Conservation (phyloP, 805 yeast genomes). For the Starmerella davenportii region DNA sequence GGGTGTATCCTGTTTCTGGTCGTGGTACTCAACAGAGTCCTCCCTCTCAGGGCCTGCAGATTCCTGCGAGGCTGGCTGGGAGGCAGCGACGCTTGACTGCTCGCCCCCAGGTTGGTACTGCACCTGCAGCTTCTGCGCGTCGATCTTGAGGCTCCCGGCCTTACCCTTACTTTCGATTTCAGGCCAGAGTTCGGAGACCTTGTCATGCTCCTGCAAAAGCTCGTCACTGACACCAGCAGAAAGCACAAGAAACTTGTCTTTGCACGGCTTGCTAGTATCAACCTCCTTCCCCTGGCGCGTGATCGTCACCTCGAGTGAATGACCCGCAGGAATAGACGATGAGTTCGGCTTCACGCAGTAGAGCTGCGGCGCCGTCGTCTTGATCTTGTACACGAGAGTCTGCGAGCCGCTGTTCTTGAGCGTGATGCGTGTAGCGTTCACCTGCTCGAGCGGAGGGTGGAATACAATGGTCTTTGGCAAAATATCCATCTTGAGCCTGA, state of each 20-base stretch:
- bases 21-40: conserved; percentile 3
- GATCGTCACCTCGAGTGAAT: conserved; percentile 49
- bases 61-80: conserved; percentile 3
- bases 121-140: conserved; percentile 51
- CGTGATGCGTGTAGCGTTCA: conserved; percentile 4
- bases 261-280: conserved; percentile 53
- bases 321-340: conserved; percentile 58
- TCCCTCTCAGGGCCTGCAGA: too few relatives aligned
- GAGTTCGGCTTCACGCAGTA: conserved; percentile 95
- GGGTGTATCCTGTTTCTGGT: neutral
- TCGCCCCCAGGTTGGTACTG: conserved; percentile 5
- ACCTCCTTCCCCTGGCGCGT: conserved; percentile 80
- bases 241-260: conserved; percentile 82
- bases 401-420: conserved; percentile 36
- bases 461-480: conserved; percentile 12
- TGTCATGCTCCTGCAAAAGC: conserved; percentile 26
- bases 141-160: conserved; percentile 27
- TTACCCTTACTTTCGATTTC: conserved; percentile 33
- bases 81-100: neutral
- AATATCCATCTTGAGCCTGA: conserved; percentile 8
- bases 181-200: conserved; percentile 59
- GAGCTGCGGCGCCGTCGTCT: conserved; percentile 92
- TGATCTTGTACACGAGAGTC: conserved; percentile 77
- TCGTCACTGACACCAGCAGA: conserved; percentile 53
- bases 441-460: conserved; percentile 12